A percentile compares a stretch with the other conserved stretches of the same genome.
Evolutionary conservation across 345 rosid genomes (phyloP).

Genomic region (Eucalyptus viminalis): DNA sequence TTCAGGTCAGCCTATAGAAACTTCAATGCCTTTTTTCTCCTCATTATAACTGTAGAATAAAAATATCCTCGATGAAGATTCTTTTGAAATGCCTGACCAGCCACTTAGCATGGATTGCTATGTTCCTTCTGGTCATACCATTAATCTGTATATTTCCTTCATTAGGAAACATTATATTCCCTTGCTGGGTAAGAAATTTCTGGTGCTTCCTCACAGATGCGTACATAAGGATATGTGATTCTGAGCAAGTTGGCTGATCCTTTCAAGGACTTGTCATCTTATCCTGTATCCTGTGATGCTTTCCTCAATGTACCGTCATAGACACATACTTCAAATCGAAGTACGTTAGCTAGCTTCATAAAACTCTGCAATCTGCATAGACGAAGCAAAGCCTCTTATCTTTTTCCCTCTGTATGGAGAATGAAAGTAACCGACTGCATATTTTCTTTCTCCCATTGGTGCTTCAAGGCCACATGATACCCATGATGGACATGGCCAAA

Average conservation of each 20-base stretch:
- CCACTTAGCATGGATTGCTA: background rate
- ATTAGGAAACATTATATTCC: background rate
- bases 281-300: background rate
- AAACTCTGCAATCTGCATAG: background rate
- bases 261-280: background rate
- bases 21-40: background rate
- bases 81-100: background rate
- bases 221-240: background rate
- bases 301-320: background rate
- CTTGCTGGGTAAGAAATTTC: background rate
- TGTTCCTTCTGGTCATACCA: background rate
- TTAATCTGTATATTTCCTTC: background rate
- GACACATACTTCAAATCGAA: background rate
- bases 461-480: constrained; percentile 21
- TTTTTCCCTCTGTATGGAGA: background rate
- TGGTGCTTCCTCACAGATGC: background rate
- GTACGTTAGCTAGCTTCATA: background rate
- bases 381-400: background rate
- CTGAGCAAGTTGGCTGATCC: background rate
- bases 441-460: constrained; percentile 24
- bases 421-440: background rate
- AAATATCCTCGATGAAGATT: background rate
- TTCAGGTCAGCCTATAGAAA: background rate
- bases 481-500: constrained; percentile 18
- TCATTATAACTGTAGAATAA: background rate